Base-by-base conservation (phyloP, 495 filamentous ascomycete species). In the Amniculicola lignicola region DNA sequence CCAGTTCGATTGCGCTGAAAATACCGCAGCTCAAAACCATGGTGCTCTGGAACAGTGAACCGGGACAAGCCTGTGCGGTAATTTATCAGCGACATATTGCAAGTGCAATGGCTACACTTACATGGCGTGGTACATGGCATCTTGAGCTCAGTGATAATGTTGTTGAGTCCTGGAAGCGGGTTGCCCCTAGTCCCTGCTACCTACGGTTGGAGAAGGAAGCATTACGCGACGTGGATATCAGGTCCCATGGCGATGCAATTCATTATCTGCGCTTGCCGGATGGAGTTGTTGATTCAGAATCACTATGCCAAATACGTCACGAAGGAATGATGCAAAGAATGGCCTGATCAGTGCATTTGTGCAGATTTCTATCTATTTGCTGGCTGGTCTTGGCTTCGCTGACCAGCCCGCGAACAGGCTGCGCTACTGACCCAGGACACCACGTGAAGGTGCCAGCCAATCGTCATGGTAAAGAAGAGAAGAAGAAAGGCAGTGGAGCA, bases 101-200 rank as follows among this genome's bases (percentile, higher is more conserved):
- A 29, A 47, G 43, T 47, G 43, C 43, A 47, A 47, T 47, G 43
- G 43, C 43, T 47, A 47, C 43, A 47, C 43, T 47, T 47, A 47
- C 43, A 47, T 47, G 43, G 43, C 43, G 43, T 47, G 43, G 43
- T 28, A 47, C 43, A 47, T 47, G 43, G 43, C 28, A 47, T 47
- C 43, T 47, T 47, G 43, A 47, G 43, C 43, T 47, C 43, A 47
- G 23, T 47, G 27, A 47, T 47, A 16, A 47, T 47, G 43, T 47
- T 47, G 27, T 47, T 47, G 43, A 47, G 43, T 47, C 43, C 43
- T 47, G 43, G 43, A 47, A 47, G 27, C 28, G 33, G 43, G 27
- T 47, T 47, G 43, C 27, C 27, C 27, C 43, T 47, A 16, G 23
- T 47, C 43, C 43, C 43, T 28, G 27, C 43, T 47, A 47, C 43